Conservation (phyloP, 345 rosid genomes). For the Eucalyptus cloeziana region DNA sequence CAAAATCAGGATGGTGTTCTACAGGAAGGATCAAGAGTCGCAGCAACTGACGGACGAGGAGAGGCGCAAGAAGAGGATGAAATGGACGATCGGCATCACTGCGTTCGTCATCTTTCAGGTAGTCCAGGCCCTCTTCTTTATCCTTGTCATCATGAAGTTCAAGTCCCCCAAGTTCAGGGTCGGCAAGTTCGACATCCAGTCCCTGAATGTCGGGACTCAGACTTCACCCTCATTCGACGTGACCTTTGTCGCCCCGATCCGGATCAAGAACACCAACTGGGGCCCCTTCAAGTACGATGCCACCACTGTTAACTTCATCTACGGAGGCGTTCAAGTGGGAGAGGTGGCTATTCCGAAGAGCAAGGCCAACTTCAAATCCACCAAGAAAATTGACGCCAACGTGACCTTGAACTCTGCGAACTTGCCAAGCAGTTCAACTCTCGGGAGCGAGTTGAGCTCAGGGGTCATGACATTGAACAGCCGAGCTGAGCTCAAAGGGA, state of each 20-base stretch:
- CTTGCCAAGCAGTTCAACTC: neutral
- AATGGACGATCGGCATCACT: neutral
- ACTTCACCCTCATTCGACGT: neutral
- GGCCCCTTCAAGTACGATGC: constrained; percentile 7
- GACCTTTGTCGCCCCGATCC: neutral
- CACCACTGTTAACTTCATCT: neutral
- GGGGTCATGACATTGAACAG: neutral
- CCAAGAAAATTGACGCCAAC: neutral
- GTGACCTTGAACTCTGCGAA: neutral
- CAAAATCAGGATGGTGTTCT: neutral
- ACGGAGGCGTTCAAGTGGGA: neutral
- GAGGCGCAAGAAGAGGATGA: neutral
- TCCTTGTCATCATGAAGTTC: neutral
- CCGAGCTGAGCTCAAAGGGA: neutral
- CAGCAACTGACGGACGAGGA: neutral
- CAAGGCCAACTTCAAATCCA: constrained; percentile 1
- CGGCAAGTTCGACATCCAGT: neutral
- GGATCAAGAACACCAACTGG: constrained; percentile 10
- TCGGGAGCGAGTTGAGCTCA: neutral
- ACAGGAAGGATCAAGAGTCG: neutral
- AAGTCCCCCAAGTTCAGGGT: constrained; percentile 5
- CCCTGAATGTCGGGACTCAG: neutral
- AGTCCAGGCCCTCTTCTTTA: neutral
- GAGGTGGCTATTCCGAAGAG: neutral
- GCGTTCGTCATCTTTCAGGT: constrained; percentile 5